Percentiles rank a stretch among this genome's conserved stretches.
Conservation (phyloP, 2,329 filamentous ascomycete genomes). For the Aureobasidium sp. region DNA sequence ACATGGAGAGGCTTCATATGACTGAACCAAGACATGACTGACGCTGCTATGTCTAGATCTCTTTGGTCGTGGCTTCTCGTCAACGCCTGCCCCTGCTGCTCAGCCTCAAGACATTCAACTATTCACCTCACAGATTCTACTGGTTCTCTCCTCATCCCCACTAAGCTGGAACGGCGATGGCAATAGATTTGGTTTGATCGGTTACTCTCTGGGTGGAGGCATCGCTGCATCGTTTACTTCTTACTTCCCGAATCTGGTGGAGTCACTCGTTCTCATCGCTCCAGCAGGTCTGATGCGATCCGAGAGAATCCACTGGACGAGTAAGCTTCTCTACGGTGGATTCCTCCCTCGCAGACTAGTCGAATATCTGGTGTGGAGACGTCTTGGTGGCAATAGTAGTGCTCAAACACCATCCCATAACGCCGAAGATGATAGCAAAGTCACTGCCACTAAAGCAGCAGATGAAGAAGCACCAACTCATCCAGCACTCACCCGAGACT, state of each 20-base stretch:
- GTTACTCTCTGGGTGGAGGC: constrained; percentile 75
- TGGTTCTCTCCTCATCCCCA: constrained; percentile 62
- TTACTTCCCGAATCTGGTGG: constrained; percentile 61
- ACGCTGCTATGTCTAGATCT: constrained; percentile 44
- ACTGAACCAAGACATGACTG: not conserved
- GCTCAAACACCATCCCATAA: constrained; percentile 17
- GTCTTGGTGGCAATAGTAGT: constrained; percentile 37
- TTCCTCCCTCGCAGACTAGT: constrained; percentile 54
- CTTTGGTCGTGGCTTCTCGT: constrained; percentile 71
- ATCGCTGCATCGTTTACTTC: constrained; percentile 63
- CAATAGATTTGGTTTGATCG: constrained; percentile 59
- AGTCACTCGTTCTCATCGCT: constrained; percentile 66
- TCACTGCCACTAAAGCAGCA: constrained; percentile 29
- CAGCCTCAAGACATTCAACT: constrained; percentile 67
- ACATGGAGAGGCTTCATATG: too few species aligned
- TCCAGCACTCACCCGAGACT: constrained; percentile 22
- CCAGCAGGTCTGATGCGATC: constrained; percentile 69
- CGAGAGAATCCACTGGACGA: constrained; percentile 54
- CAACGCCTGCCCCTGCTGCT: constrained; percentile 59
- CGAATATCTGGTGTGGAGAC: constrained; percentile 43
- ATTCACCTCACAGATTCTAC: constrained; percentile 65
- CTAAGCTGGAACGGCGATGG: constrained; percentile 56
- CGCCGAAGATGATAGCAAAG: not conserved
- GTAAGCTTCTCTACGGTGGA: constrained; percentile 57
- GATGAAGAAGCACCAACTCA: constrained; percentile 31